Evolutionary conservation across 2,329 filamentous ascomycete species (phyloP), one percentile per base, ranked within the genome.

Genomic region (Thelonectria discophora): DNA sequence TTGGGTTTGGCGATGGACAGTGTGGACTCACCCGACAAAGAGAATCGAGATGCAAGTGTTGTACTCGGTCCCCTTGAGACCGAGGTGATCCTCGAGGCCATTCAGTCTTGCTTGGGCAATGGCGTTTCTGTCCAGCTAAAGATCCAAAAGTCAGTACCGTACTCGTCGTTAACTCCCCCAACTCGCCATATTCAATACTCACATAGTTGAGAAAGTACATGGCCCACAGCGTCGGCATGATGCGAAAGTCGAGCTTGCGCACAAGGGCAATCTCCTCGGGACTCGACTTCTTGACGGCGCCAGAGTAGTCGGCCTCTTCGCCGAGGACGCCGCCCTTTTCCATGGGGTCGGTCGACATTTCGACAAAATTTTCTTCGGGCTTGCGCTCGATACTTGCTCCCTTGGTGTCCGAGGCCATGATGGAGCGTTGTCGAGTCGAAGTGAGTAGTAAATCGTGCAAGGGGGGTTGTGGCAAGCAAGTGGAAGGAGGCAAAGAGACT

Each of bases 21-120:
- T 54, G 1, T 13, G 11, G 24, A 63, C 71, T 51, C 73, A 78
- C 66, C 84, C 74, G 15, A 75, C 73, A 24, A 76, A 77, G 0
- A 77, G 70, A 34, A 77, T 74, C 0, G 75, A 77, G 17, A 77
- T 73, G 39, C 73, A 76, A 0, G 74, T 75, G 54, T 75, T 74
- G 60, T 75, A 75, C 54, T 75, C 65, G 2, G 58, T 61, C 7
- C 79, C 80, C 1, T 73, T 72, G 48, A 88, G 73, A 3, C 77
- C 74, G 2, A 88, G 72, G 48, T 87, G 82, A 10, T 80, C 76
- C 51, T 85, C 81, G 3, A 88, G 72, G 1, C 82, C 82, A 58
- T 85, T 81, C 32, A 88, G 69, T 18, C 81, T 77, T 3, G 86
- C 86, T 20, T 84, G 82, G 2, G 85, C 85, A 66, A 87, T 86